Evolutionary conservation across 2,329 filamentous ascomycete genomes (phyloP).

Genomic region (Pseudogymnoascus sp.): DNA sequence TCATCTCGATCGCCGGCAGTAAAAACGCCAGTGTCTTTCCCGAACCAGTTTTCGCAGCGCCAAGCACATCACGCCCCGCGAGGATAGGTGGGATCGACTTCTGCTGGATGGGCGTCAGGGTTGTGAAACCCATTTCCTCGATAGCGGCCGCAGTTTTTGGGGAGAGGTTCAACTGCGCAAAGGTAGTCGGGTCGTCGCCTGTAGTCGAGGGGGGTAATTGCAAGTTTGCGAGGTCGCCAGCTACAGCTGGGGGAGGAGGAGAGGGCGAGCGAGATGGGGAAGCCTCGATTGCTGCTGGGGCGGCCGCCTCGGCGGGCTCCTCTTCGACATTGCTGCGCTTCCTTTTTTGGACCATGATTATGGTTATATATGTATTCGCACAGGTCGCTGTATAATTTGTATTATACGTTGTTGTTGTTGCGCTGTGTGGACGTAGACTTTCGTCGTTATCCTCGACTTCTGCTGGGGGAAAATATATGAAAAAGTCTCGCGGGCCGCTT

Average conservation of each 20-base stretch:
- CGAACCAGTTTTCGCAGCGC: conserved; percentile 90
- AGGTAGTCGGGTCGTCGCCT: conserved; percentile 58
- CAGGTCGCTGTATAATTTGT: neutral
- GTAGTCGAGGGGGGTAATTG: conserved; percentile 33
- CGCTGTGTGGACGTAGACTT: neutral
- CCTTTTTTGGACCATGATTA: neutral
- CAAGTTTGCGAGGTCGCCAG: conserved; percentile 5
- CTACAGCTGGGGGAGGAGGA: neutral
- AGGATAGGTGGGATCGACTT: conserved; percentile 80
- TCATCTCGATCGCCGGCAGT: conserved; percentile 89
- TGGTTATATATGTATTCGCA: neutral
- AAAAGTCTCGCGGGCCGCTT: conserved; percentile 1
- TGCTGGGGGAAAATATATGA: neutral
- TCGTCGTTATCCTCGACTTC: neutral
- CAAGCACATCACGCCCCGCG: conserved; percentile 84
- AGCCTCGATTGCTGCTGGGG: neutral
- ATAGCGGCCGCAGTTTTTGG: conserved; percentile 80
- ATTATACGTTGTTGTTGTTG: neutral
- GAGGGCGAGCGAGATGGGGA: neutral
- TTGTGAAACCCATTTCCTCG: conserved; percentile 83
- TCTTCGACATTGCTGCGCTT: conserved; percentile 1
- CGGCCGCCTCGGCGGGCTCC: neutral
- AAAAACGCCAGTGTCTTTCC: conserved; percentile 95
- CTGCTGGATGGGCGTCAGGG: conserved; percentile 91
- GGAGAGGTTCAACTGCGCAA: conserved; percentile 63